These are phyloP conservation scores for Rhodotorula sp. DNA, from an alignment of 1,284 basidiomycete species.

Conservation along the genomic window DNA sequence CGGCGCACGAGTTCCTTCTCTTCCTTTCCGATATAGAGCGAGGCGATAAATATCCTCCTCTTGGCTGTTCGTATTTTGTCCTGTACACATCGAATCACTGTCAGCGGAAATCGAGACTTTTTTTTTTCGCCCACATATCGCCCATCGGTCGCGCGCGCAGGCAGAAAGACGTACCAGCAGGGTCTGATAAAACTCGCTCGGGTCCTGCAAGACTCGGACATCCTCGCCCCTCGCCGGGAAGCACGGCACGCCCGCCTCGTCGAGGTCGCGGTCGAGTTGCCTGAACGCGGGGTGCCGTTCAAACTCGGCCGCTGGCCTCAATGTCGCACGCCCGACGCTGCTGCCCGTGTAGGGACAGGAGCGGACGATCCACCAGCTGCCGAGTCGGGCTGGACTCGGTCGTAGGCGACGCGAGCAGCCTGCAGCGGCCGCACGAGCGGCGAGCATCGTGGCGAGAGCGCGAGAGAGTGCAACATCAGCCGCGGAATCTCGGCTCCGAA, in stretches of 20 bases:
- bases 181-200: slow-evolving; percentile 51
- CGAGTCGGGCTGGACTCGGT: too few relatives aligned
- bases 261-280: slow-evolving; percentile 16
- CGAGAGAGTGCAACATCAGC: neutral
- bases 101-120: too few relatives aligned
- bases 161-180: slow-evolving; percentile 48
- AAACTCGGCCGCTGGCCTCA: slow-evolving; percentile 9
- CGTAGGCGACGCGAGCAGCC: neutral
- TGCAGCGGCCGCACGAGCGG: neutral
- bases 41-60: slow-evolving; percentile 77
- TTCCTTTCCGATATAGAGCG: slow-evolving; percentile 72
- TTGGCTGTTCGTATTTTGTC: slow-evolving; percentile 70
- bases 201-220: slow-evolving; percentile 51
- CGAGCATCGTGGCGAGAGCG: neutral
- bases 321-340: neutral
- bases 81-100: slow-evolving; percentile 50
- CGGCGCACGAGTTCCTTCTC: slow-evolving; percentile 64
- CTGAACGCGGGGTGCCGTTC: slow-evolving; percentile 27
- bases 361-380: too few relatives aligned
- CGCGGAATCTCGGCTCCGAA: neutral
- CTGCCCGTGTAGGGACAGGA: too few relatives aligned
- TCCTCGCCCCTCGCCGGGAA: slow-evolving; percentile 50
- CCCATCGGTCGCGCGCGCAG: neutral
- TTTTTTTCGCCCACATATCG: neutral
- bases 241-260: slow-evolving; percentile 46